Conservation (phyloP, 2,329 filamentous ascomycete genomes). For the Beauveria varroae region DNA sequence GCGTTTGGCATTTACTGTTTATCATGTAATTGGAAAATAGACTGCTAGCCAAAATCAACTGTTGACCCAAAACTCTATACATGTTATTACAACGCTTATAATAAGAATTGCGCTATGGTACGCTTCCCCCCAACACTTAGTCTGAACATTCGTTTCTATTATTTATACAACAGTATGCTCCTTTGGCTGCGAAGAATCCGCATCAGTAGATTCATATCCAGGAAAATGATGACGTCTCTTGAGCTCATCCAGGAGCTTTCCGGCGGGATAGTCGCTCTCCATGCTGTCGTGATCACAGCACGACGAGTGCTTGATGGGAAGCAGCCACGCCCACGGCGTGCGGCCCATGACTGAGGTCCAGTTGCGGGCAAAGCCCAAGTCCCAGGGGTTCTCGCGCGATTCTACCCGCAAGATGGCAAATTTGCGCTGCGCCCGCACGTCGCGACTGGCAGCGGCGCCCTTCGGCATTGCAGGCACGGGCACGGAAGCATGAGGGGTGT, state of each 20-base stretch:
- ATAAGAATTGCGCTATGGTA: neutral
- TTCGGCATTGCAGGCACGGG: neutral
- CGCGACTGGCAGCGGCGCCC: constrained; percentile 22
- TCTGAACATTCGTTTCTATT: too few relatives aligned
- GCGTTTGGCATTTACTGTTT: too few relatives aligned
- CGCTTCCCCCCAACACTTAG: neutral
- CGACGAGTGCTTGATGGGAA: constrained; percentile 69
- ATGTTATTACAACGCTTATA: neutral
- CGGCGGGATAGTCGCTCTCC: constrained; percentile 61
- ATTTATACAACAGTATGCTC: neutral
- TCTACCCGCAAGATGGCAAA: constrained; percentile 74
- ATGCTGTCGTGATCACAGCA: constrained; percentile 60
- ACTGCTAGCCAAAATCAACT: too few relatives aligned
- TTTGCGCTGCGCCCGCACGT: constrained; percentile 48
- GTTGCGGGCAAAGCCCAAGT: constrained; percentile 63
- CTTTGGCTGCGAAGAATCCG: neutral
- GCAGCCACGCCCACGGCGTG: constrained; percentile 65
- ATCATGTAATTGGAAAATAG: too few relatives aligned
- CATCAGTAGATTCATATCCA: neutral
- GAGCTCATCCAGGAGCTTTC: constrained; percentile 51
- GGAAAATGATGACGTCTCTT: constrained; percentile 35
- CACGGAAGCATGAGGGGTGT: neutral
- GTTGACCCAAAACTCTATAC: too few relatives aligned
- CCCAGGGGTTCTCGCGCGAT: constrained; percentile 77
- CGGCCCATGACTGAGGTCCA: constrained; percentile 74